Base-by-base conservation (phyloP, 1,139 yeast genomes). In the Scheffersomyces parashehatae region DNA sequence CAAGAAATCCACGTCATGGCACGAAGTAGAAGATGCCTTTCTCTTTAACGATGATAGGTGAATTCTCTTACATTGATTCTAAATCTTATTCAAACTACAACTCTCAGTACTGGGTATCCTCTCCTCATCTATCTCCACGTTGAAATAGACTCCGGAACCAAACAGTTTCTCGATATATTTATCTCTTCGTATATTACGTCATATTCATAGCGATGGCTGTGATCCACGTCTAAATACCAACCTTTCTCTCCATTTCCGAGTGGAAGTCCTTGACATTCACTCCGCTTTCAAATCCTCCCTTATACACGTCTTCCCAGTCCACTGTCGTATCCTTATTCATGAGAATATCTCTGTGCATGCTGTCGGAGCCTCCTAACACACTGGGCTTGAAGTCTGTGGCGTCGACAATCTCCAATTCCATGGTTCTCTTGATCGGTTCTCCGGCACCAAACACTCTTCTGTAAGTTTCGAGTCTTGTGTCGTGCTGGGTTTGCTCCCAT, bases 231-330 rank as follows among this genome's bases (percentile, higher is more conserved):
- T 67, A 82, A 42, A 85, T 70, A 36, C 86, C 84, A 73, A 85
- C 68, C 47, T 74, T 75, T 58, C 70, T 46, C 62, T 87, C 95
- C 73, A 89, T 74, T 54, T 85, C 91, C 28, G 81, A 62, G 61
- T 88, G 96, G 68, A 84, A 76, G 52, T 81, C 86, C 50, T 57
- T 58, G 16, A 65, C 72, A 38, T 62, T 58, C 33, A 59, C 56
- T 1, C 73, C 74, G 36, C 64, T 55, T 42, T 74, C 81, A 36
- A 75, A 64, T n/a, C 77, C 81, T 44, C 71, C 71, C 41, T 78
- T 73, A 64, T 90, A 93, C 15, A 93, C 76, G 60, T 95, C 99
- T 59, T 93, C 98, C 97, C 98, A 93, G 55, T 89, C 97, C 37
- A 93, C 69, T 11, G 79, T 67, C 16, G 83, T 66, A 50, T 93